phyloP scores from a whole-genome alignment of 2,329 filamentous ascomycete genomes.

The Pseudogymnoascus sp. region DNA sequence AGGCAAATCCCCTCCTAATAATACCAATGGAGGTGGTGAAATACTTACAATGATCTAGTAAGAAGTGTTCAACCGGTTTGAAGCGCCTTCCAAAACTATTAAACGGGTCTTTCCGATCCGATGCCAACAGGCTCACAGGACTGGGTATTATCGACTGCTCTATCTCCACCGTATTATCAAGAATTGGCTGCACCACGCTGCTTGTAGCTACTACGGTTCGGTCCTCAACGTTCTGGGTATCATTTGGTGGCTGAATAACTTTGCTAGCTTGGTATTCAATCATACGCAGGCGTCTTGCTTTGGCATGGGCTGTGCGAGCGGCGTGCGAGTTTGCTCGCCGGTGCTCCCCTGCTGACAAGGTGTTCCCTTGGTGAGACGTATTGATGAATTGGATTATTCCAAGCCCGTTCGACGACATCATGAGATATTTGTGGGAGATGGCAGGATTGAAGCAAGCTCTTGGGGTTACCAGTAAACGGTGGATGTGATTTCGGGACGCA shows the following conservation, averaged over 20 bases:
- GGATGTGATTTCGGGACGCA: not conserved
- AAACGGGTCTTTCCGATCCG: not conserved
- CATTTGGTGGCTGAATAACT: not conserved
- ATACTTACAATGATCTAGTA: not conserved
- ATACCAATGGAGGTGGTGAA: not conserved
- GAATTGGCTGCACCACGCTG: not conserved
- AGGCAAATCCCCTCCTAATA: not conserved
- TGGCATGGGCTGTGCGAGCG: conserved; percentile 12
- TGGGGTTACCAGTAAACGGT: not conserved
- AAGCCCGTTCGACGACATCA: not conserved
- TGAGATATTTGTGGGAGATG: not conserved
- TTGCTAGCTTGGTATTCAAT: conserved; percentile 8
- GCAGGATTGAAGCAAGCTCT: not conserved
- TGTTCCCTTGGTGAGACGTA: not conserved
- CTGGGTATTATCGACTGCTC: not conserved
- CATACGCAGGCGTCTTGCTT: conserved; percentile 9
- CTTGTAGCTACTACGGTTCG: not conserved
- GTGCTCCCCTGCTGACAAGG: not conserved
- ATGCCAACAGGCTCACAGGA: not conserved
- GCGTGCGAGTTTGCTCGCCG: conserved; percentile 11
- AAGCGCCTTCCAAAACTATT: not conserved
- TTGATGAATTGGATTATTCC: not conserved
- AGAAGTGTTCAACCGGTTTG: not conserved
- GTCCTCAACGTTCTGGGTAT: not conserved
- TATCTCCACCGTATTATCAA: not conserved